Base-by-base conservation (phyloP, 2,329 filamentous ascomycete genomes). In the Apiospora kogelbergensis region DNA sequence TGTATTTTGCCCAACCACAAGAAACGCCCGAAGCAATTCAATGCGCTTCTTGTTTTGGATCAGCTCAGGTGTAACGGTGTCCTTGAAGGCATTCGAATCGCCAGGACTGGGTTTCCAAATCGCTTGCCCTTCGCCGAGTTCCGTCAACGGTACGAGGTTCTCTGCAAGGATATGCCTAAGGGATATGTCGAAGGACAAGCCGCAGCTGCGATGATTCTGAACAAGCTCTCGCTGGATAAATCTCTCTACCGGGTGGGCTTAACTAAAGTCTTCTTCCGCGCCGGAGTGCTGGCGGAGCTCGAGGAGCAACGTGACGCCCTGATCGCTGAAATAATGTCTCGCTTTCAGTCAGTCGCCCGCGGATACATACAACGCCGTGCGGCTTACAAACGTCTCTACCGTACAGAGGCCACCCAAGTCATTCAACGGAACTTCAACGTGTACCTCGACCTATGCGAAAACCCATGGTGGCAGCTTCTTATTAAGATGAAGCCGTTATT, bases 11-110 rank as follows among this genome's bases (percentile, higher is more conserved):
- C 96, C 3, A 99, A 99, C 77, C 96, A 99, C 84, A 98, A 97
- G 81, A 99, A 99, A 81, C 89, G 91, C 30, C 94, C 96, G 0
- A 99, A 99, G 81, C 92, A 95, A 77, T 94, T 98, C 80, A 93
- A 92, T 77, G 93, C 93, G 3, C 89, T 94, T 2, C 88, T 99
- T n/a, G 97, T 99, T 1, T 86, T 99, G 6, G 96, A 99, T 76
- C 97, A 99, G 79, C 84, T 99, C n/a, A 90, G 96, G 67, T 99
- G 96, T 82, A 99, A 99, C 78, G 96, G 96, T 92, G 96, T 99
- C 2, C 86, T 99, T n/a, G 96, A 99, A 82, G 96, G 96, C 71
- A 99, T 99, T 76, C 90, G 96, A 71, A 99, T 99, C 80, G 96
- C 96, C 30, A 90, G 96, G 63, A 99, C 97, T 6, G 96, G 96